A percentile compares a stretch with the other conserved stretches of the same genome.
These are phyloP conservation scores for Hypoxylon perforatum DNA, from an alignment of 495 filamentous ascomycete genomes.

Conservation along the genomic window DNA sequence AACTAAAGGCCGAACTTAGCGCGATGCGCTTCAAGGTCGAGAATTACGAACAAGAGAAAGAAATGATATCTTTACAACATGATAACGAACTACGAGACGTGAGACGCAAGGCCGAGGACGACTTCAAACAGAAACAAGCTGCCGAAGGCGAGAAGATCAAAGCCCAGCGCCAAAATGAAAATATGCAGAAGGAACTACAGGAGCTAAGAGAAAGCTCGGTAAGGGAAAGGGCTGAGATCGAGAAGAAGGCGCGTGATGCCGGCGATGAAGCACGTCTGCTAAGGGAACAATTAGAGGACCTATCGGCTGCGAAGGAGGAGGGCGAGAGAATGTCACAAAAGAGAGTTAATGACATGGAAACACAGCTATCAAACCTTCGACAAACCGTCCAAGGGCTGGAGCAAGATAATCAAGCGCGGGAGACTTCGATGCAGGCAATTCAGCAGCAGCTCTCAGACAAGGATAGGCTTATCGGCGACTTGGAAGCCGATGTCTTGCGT, in stretches of 20 bases:
- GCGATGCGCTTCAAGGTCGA: slow-evolving; percentile 64
- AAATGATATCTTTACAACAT: slow-evolving; percentile 76
- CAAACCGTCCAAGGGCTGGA: slow-evolving; percentile 76
- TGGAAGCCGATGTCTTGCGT: slow-evolving; percentile 85
- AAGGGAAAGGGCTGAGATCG: slow-evolving; percentile 75
- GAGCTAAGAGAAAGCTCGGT: slow-evolving; percentile 72
- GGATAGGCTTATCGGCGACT: slow-evolving; percentile 72
- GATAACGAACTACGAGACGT: slow-evolving; percentile 85
- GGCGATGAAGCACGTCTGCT: slow-evolving; percentile 77
- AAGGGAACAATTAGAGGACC: slow-evolving; percentile 83
- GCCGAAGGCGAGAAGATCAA: slow-evolving; percentile 75
- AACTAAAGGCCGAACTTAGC: slow-evolving; percentile 66
- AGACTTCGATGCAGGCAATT: slow-evolving; percentile 67
- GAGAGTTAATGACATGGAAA: slow-evolving; percentile 75
- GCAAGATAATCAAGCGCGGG: slow-evolving; percentile 73
- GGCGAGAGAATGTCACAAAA: slow-evolving; percentile 77
- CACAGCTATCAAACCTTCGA: slow-evolving; percentile 73
- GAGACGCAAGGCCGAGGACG: slow-evolving; percentile 79
- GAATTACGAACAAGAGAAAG: slow-evolving; percentile 87
- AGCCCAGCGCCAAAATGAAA: slow-evolving; percentile 76
- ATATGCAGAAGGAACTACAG: slow-evolving; percentile 75
- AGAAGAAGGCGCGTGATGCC: slow-evolving; percentile 74
- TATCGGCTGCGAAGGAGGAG: slow-evolving; percentile 73
- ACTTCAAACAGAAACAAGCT: slow-evolving; percentile 84
- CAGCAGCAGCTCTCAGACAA: slow-evolving; percentile 75